A percentile compares a stretch with the other conserved stretches of the same genome.
Conservation (phyloP, 257 asterid genomes). For the Jacaranda mimosifolia region DNA sequence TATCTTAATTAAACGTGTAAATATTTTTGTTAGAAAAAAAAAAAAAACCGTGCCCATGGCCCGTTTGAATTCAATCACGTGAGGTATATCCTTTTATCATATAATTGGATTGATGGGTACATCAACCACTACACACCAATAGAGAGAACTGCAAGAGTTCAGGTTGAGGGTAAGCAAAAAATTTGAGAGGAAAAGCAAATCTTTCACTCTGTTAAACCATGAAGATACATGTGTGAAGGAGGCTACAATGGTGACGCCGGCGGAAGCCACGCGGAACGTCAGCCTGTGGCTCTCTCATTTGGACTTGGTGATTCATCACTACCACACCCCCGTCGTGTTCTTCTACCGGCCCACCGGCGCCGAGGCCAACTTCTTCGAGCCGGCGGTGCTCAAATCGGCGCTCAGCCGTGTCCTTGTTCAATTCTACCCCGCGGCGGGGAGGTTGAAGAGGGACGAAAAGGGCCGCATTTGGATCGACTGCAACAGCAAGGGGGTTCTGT, state of each 20-base stretch:
- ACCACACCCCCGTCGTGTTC: constrained; percentile 56
- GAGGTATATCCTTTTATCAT: no score
- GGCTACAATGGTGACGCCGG: constrained; percentile 56
- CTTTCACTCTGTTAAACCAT: constrained; percentile 4
- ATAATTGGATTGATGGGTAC: no score
- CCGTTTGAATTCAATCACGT: no score
- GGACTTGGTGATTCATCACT: constrained; percentile 48
- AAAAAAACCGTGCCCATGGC: no score
- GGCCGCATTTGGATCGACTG: constrained; percentile 69
- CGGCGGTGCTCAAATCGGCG: constrained; percentile 54
- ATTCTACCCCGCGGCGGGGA: constrained; percentile 73
- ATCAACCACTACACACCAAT: no score
- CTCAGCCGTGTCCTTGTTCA: constrained; percentile 58
- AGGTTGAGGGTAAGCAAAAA: no score
- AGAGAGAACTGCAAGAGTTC: no score
- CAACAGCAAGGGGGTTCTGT: constrained; percentile 63
- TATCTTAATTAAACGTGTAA: no score
- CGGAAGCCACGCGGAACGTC: constrained; percentile 46
- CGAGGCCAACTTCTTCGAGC: constrained; percentile 55
- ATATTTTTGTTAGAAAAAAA: no score
- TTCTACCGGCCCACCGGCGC: constrained; percentile 43
- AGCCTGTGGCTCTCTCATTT: constrained; percentile 68
- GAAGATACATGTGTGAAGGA: constrained; percentile 9
- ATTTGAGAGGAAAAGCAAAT: no score
- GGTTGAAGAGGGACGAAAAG: constrained; percentile 56